These are phyloP conservation scores for Gossypium schwendimanii DNA, from an alignment of 441 rosid genomes.

Conservation along the genomic window DNA sequence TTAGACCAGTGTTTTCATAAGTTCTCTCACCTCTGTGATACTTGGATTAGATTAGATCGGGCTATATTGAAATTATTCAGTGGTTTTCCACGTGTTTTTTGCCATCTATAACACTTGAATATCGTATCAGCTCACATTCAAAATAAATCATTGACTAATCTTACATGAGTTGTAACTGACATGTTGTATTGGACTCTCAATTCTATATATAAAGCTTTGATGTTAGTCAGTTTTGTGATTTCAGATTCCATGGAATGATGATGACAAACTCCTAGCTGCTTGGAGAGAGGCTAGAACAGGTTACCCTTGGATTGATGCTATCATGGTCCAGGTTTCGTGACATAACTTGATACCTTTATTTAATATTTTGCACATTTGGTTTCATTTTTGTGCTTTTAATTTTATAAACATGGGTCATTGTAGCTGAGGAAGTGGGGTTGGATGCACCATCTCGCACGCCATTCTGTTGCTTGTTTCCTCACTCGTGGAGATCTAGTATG, in stretches of 20 bases:
- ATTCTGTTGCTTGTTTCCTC: constrained; percentile 86
- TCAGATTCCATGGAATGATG: constrained; percentile 87
- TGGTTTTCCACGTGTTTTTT: not conserved
- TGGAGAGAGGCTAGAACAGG: constrained; percentile 94
- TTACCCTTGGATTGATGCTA: constrained; percentile 98
- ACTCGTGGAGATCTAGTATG: constrained; percentile 93
- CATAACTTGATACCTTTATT: not conserved
- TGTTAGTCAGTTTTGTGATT: constrained; percentile 4
- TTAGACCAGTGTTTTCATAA: not conserved
- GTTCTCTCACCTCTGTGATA: not conserved
- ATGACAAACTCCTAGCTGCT: constrained; percentile 60
- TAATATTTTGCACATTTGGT: constrained; percentile 3
- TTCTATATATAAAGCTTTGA: not conserved
- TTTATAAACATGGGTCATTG: constrained; percentile 15
- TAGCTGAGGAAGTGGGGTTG: constrained; percentile 95
- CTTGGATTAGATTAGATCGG: not conserved
- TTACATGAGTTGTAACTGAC: not conserved
- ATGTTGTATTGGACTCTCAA: not conserved
- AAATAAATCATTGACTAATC: not conserved
- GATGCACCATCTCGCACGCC: constrained; percentile 96
- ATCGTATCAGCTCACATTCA: not conserved
- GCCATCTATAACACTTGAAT: not conserved
- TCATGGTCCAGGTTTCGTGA: constrained; percentile 78
- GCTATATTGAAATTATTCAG: not conserved
- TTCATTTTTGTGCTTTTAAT: constrained; percentile 7